Conservation (phyloP, 345 rosid genomes). For the Populus davidiana region DNA sequence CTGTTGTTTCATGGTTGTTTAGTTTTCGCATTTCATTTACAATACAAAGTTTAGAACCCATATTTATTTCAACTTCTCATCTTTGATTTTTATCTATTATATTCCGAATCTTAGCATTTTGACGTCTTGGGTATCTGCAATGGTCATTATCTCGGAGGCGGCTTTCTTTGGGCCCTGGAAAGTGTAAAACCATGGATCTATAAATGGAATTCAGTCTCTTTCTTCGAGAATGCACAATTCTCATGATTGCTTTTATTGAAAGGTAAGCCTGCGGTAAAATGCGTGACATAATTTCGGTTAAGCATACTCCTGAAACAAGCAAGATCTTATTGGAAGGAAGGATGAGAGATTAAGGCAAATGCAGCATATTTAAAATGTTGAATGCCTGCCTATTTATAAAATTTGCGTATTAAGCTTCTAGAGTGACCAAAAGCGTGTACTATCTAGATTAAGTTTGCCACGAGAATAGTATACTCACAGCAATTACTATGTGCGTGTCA, state of each 20-base stretch:
- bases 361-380: neutral
- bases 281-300: no score
- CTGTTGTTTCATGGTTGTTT: constrained; percentile 9
- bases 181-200: neutral
- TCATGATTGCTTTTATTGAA: no score
- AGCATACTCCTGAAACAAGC: no score
- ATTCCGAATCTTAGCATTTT: neutral
- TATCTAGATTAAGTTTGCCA: neutral
- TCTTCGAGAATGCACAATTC: neutral
- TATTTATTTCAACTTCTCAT: neutral
- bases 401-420: neutral
- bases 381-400: neutral
- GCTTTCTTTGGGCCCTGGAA: neutral
- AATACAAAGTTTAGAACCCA: constrained; percentile 5
- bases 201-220: neutral
- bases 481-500: no score
- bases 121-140: neutral
- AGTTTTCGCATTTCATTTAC: neutral
- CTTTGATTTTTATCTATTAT: neutral
- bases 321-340: no score
- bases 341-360: neutral
- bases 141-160: neutral
- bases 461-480: neutral
- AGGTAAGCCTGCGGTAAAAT: no score
- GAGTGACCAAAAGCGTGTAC: neutral